These are phyloP conservation scores for Zalaria sp. DNA, from an alignment of 2,329 filamentous ascomycete species.

Conservation along the genomic window DNA sequence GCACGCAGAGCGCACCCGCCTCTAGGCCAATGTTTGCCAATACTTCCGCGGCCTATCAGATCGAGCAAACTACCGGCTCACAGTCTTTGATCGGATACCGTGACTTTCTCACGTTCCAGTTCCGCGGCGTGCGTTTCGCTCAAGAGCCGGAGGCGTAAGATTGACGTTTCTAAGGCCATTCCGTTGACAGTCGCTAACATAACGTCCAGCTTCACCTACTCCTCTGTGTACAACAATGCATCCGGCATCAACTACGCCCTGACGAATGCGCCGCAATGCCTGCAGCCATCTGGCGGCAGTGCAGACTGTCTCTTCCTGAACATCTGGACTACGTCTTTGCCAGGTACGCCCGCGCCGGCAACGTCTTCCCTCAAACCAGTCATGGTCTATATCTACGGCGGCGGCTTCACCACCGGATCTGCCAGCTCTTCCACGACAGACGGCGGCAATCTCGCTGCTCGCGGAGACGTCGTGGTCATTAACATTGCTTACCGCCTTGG, in stretches of 20 bases:
- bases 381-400: constrained; percentile 26
- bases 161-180: no score
- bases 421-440: constrained; percentile 31
- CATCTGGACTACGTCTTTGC: constrained; percentile 23
- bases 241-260: constrained; percentile 7
- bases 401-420: constrained; percentile 24
- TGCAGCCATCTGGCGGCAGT: constrained; percentile 7
- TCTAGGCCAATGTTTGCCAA: constrained; percentile 8
- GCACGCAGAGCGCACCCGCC: constrained; percentile 11
- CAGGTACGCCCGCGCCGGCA: constrained; percentile 2
- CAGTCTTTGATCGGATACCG: constrained; percentile 10
- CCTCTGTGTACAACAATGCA: constrained; percentile 5
- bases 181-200: no score
- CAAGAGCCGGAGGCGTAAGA: constrained; percentile 6
- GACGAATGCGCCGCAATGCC: constrained; percentile 7
- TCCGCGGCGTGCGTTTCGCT: constrained; percentile 9
- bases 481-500: constrained; percentile 28
- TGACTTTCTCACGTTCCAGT: constrained; percentile 9
- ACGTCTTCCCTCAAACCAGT: constrained; percentile 27
- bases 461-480: constrained; percentile 31
- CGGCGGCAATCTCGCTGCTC: constrained; percentile 29
- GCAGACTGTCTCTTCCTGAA: constrained; percentile 26
- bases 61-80: constrained; percentile 7
- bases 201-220: constrained; percentile 8
- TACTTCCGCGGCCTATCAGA: constrained; percentile 9